Conservation (phyloP, 1,284 basidiomycete genomes). For the Heterobasidion parviporum region DNA sequence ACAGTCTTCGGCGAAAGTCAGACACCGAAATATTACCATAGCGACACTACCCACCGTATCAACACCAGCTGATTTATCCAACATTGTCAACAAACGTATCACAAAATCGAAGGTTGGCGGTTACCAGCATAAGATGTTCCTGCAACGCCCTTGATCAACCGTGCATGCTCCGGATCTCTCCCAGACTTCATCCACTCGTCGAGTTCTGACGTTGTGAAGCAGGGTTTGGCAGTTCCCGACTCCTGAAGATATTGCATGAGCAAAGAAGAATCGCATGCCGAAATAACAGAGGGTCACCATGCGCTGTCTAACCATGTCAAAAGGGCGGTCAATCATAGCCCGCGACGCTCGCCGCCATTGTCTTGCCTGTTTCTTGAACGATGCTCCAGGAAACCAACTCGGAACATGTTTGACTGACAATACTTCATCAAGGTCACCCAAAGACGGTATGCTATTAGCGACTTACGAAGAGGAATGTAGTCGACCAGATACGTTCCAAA, state of each 20-base stretch:
- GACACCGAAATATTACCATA: no score
- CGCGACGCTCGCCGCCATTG: slow-evolving; percentile 11
- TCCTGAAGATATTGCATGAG: slow-evolving; percentile 3
- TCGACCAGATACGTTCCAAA: slow-evolving; percentile 19
- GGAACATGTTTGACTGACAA: slow-evolving; percentile 16
- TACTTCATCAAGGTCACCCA: not conserved
- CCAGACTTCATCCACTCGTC: slow-evolving; percentile 12
- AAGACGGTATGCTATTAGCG: not conserved
- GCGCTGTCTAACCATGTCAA: slow-evolving; percentile 16
- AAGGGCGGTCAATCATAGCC: slow-evolving; percentile 16
- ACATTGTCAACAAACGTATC: not conserved
- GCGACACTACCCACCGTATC: slow-evolving; percentile 14
- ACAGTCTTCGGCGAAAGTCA: not conserved
- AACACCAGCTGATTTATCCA: slow-evolving; percentile 12
- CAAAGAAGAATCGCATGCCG: not conserved
- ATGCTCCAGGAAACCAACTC: slow-evolving; percentile 19
- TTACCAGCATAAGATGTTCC: slow-evolving; percentile 18
- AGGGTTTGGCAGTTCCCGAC: slow-evolving; percentile 16
- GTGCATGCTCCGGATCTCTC: slow-evolving; percentile 11
- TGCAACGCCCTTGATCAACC: slow-evolving; percentile 17
- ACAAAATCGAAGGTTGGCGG: not conserved
- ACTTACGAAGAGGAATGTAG: slow-evolving; percentile 17
- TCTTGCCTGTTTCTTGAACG: slow-evolving; percentile 17
- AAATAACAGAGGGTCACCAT: slow-evolving; percentile 11
- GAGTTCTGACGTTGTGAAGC: slow-evolving; percentile 14